Evolutionary conservation across 768 basidiomycete species (phyloP).

Genomic region (Boletus pseudopeckii): DNA sequence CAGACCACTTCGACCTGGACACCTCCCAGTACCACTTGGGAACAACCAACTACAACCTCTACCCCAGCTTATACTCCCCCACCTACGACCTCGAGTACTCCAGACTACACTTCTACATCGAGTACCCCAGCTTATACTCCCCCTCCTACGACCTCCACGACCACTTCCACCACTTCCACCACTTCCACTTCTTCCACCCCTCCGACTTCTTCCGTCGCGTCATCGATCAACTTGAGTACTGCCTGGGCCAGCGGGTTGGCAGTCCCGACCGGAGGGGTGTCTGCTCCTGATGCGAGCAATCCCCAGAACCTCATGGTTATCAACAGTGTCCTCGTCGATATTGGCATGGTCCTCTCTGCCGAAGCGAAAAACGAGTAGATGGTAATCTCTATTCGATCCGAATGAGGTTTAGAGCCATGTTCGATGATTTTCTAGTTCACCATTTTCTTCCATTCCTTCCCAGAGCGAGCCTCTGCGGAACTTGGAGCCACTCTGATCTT

Average conservation of each 20-base stretch:
- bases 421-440: not conserved
- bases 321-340: slow-evolving; percentile 34
- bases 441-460: slow-evolving; percentile 1
- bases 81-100: slow-evolving; percentile 15
- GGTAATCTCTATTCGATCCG: not conserved
- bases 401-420: not conserved
- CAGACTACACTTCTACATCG: slow-evolving; percentile 20
- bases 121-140: slow-evolving; percentile 18
- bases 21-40: slow-evolving; percentile 16
- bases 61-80: slow-evolving; percentile 18
- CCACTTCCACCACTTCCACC: slow-evolving; percentile 12
- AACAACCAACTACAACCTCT: slow-evolving; percentile 21
- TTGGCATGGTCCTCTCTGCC: slow-evolving; percentile 23
- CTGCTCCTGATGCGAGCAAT: slow-evolving; percentile 30
- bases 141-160: slow-evolving; percentile 26
- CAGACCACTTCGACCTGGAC: slow-evolving; percentile 11
- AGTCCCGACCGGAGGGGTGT: slow-evolving; percentile 23
- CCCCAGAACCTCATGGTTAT: slow-evolving; percentile 36
- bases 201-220: slow-evolving; percentile 19
- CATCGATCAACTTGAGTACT: slow-evolving; percentile 17
- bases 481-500: not conserved
- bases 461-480: slow-evolving; percentile 3
- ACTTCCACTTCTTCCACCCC: slow-evolving; percentile 14
- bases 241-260: slow-evolving; percentile 25
- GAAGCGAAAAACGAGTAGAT: slow-evolving; percentile 4